A percentile compares a stretch with the other conserved stretches of the same genome.
These are phyloP conservation scores for Cutaneotrichosporon arboriforme DNA, from an alignment of 1,284 basidiomycete species.

Conservation along the genomic window DNA sequence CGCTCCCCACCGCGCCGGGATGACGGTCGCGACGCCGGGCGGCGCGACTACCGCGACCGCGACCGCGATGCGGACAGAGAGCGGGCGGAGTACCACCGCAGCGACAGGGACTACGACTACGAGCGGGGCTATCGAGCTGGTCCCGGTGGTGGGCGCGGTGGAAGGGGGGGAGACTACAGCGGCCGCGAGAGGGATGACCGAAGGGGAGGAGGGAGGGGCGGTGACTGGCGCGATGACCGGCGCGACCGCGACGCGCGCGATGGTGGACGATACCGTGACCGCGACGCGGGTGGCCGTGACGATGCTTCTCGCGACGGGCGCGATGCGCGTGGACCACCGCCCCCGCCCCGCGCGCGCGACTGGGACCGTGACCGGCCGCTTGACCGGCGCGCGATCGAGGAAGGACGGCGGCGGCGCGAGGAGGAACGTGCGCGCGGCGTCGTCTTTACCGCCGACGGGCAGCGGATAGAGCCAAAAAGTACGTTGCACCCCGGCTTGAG, in stretches of 20 bases:
- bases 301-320: conserved; percentile 4
- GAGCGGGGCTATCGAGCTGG: conserved; percentile 1
- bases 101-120: conserved; percentile 5
- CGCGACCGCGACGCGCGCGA: conserved; percentile 6
- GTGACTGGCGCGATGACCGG: conserved; percentile 5
- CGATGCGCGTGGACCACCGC: conserved; percentile 1
- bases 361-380: conserved; percentile 29
- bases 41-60: conserved; percentile 6
- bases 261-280: conserved; percentile 5
- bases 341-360: conserved; percentile 9
- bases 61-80: conserved; percentile 3
- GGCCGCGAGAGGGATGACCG: conserved; percentile 48
- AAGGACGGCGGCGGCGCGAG: conserved; percentile 43
- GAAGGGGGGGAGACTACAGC: conserved; percentile 16
- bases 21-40: not conserved
- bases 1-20: not conserved
- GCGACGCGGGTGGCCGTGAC: conserved; percentile 10
- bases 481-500: conserved; percentile 1
- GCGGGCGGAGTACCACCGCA: not conserved
- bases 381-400: conserved; percentile 43
- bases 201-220: conserved; percentile 30
- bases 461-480: conserved; percentile 22
- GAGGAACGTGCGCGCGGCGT: conserved; percentile 40
- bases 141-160: not conserved
- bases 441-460: conserved; percentile 28